Evolutionary conservation across 2,329 filamentous ascomycete genomes (phyloP), one percentile per base, ranked within the genome.

Genomic region (Ophiostoma australiae): DNA sequence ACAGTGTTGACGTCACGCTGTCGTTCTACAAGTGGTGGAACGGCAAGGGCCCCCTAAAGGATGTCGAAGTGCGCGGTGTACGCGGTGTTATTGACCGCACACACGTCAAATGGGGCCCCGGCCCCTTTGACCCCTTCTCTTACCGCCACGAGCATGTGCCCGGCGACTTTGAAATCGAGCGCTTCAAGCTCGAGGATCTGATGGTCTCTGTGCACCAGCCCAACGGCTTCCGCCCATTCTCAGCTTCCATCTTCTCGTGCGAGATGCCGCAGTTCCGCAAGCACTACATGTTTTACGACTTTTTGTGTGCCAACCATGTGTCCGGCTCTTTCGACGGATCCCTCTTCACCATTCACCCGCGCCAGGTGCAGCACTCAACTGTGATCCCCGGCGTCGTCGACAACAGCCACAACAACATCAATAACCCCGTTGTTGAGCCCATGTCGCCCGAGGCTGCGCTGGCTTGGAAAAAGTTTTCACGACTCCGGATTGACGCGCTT

Each of bases 21-120:
- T 99, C 95, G 0, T 98, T 99, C 76, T 86, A 93, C n/a, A 98
- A 97, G 78, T 99, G 95, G 95, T 96, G 97, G 88, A 98, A 97
- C 76, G 94, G 95, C 31, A 97, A 94, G 79, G 95, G 95, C 0
- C 85, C 96, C 6, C 83, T 99, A 10, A 90, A 92, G 76, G 92
- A 98, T 78, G 95, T 99, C 61, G 93, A 97, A 77, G 90, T 99
- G 69, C 95, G 93, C 77, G 95, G 95, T 4, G 91, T 99, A 39
- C 88, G 95, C 72, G 95, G 95, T 31, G 92, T 98, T 5, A 86
- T 99, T 65, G 95, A 99, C 80, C 88, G 95, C 72, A 97, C 93
- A 0, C 91, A 89, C 67, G 91, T 99, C 1, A 82, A 84, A 71
- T 95, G 92, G 86, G 83, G 86, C 5, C 84, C 84, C 44, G 88